Evolutionary conservation across 371 early-diverging fungal species (phyloP), one percentile per base, ranked within the genome.

Genomic region (Rhizopus stolonifer): DNA sequence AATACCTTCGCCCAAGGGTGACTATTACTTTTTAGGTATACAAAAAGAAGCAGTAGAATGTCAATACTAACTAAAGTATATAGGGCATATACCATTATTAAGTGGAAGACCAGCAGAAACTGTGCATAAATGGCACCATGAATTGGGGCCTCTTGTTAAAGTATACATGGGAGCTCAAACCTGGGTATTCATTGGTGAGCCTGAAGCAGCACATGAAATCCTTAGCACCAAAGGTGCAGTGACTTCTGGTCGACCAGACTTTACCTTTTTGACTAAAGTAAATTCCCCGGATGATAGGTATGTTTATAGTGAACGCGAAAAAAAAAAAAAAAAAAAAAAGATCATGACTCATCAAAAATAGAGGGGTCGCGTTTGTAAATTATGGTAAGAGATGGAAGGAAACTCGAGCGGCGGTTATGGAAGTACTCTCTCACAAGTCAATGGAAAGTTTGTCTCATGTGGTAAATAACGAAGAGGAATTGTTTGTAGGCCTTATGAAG

Each of bases 181-280:
- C 4, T 66, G 63, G 63, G 19, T 66, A 9, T 52, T 55, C 23
- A 21, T 66, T 5, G 43, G 59, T 17, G 56, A 66, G 6, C 45
- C 63, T 29, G 2, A n/a, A 4, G 19, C 48, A 14, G 67, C 49
- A 5, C 49, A 66, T 40, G 59, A 66, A 14, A 17, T 66, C 11
- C 58, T 62, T 48, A 40, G 18, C 1, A 10, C 44, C 6, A 47
- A 54, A 15, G 58, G 58, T 2, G 24, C 43, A 15, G 10, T 47
- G n/a, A 51, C 48, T 15, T 54, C 61, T 2, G 51, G 49, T 10
- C 32, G 58, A 6, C 66, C 55, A 14, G 47, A 46, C 39, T 5
- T 46, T 7, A 54, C 49, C 15, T 65, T 39, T 48, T 4, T 10
- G 4, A 29, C 31, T 29, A 10, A 29, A 29, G 10, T 29, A 7